phyloP scores from a whole-genome alignment of 768 basidiomycete genomes.

The Goffeauzyma gilvescens region DNA sequence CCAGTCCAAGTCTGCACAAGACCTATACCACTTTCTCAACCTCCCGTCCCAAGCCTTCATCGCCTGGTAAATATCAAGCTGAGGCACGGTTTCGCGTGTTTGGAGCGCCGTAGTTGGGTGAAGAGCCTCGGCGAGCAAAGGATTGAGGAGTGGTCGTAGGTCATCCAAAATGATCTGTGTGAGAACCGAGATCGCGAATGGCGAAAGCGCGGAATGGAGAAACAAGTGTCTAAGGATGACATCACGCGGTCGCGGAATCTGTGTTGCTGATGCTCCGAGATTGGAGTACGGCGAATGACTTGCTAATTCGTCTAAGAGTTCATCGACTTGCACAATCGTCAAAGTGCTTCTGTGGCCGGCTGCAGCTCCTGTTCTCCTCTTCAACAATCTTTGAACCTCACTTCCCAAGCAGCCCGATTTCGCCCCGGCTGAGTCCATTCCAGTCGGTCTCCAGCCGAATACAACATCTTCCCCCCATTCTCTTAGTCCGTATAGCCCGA shows the following conservation, averaged over 20 bases:
- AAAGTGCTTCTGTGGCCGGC: conserved; percentile 21
- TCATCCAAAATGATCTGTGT: conserved; percentile 81
- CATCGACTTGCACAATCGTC: conserved; percentile 41
- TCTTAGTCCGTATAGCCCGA: conserved; percentile 33
- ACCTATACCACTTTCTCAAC: conserved; percentile 41
- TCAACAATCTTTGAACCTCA: neutral
- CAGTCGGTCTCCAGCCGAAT: conserved; percentile 54
- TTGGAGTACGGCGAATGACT: conserved; percentile 45
- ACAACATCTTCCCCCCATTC: conserved; percentile 37
- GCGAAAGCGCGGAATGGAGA: conserved; percentile 37
- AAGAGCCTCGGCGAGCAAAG: conserved; percentile 38
- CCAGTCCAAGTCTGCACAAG: conserved; percentile 43
- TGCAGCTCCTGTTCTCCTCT: neutral
- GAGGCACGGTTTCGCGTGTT: conserved; percentile 40
- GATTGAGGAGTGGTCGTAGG: conserved; percentile 58
- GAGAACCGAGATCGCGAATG: conserved; percentile 47
- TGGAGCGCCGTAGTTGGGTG: conserved; percentile 38
- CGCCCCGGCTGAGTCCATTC: conserved; percentile 36
- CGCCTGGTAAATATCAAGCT: conserved; percentile 45
- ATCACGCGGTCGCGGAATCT: neutral
- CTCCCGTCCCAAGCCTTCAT: conserved; percentile 55
- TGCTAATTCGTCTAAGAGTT: conserved; percentile 56
- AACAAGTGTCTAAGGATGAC: conserved; percentile 44
- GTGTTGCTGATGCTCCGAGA: conserved; percentile 3
- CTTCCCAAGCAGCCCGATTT: neutral